Conservation (phyloP, 73 alveolate species). For the Paramecium biaurelia region DNA sequence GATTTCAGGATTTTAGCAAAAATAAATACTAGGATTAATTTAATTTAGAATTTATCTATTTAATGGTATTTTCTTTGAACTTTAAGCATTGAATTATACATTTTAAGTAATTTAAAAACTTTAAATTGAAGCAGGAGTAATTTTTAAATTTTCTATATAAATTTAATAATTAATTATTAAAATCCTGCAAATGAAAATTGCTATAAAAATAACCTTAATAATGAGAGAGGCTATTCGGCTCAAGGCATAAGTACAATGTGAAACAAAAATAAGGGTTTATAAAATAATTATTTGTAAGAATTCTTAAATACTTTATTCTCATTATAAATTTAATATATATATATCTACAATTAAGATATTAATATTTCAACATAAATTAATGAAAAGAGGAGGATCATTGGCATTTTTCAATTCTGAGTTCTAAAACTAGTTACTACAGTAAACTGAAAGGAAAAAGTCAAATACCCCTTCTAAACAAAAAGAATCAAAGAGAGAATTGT, state of each 20-base stretch:
- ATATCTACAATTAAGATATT: neutral
- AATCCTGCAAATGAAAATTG: neutral
- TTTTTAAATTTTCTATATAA: too few relatives aligned
- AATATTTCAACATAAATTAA: neutral
- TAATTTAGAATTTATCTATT: neutral
- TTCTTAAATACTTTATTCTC: neutral
- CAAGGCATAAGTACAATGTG: too few relatives aligned
- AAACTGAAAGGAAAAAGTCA: neutral
- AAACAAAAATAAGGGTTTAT: neutral
- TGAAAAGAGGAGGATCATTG: neutral
- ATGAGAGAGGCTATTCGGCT: neutral
- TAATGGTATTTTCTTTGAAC: neutral
- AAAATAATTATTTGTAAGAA: neutral
- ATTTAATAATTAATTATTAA: too few relatives aligned
- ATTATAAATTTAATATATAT: neutral
- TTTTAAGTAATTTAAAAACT: neutral
- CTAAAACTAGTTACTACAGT: neutral
- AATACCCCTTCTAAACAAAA: neutral
- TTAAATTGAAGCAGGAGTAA: neutral
- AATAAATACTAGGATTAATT: neutral
- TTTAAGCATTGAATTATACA: neutral
- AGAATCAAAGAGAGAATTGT: neutral
- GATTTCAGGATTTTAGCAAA: too few relatives aligned
- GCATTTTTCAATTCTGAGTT: neutral
- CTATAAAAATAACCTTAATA: too few relatives aligned